Evolutionary conservation across 177 flowering plant genomes (phyloP).

Genomic region (Vitis hybrid): DNA sequence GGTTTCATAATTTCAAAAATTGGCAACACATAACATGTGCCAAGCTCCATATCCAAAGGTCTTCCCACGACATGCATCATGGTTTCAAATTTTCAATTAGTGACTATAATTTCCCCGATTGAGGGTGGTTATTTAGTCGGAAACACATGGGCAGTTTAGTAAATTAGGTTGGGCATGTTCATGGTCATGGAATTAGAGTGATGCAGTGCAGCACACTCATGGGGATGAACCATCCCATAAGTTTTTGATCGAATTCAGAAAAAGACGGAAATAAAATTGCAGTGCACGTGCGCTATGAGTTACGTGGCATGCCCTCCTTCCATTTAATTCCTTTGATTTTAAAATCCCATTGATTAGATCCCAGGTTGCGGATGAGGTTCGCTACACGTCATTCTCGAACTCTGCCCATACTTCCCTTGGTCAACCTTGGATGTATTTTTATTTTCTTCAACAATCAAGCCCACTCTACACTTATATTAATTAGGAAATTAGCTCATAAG

Average conservation of each 20-base stretch:
- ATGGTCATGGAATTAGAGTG: not conserved
- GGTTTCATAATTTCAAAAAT: too few species aligned
- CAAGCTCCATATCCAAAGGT: too few species aligned
- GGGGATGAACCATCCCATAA: not conserved
- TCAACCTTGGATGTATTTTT: not conserved
- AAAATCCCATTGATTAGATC: not conserved
- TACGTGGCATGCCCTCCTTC: not conserved
- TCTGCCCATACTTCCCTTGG: not conserved
- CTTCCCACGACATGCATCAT: too few species aligned
- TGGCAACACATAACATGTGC: too few species aligned
- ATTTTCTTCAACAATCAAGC: too few species aligned
- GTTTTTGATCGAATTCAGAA: not conserved
- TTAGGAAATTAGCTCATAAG: too few species aligned
- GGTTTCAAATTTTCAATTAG: too few species aligned
- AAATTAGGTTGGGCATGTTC: not conserved
- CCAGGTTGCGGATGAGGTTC: constrained; percentile 4
- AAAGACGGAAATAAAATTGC: not conserved
- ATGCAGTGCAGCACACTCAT: not conserved
- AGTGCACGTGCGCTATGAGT: not conserved
- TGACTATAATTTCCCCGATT: not conserved
- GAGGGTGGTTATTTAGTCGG: not conserved
- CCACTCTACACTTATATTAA: too few species aligned
- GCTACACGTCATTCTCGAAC: constrained; percentile 9
- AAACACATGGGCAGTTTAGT: not conserved
- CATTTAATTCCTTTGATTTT: not conserved